Conservation (phyloP, 768 basidiomycete genomes). For the Naganishia kalamii region DNA sequence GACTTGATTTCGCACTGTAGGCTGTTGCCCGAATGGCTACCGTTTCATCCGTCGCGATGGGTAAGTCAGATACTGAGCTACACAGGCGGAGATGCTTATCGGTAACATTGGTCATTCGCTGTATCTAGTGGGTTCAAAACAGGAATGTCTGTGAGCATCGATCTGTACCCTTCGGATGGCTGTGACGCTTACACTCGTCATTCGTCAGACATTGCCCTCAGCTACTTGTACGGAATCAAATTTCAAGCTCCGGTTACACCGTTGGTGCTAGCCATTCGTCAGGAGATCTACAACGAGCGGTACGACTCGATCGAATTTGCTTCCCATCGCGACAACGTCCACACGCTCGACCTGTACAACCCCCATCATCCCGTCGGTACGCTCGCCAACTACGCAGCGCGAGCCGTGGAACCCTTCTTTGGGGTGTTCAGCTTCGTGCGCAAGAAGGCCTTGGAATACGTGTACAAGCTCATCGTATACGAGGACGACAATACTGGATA, state of each 20-base stretch:
- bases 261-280: constrained; percentile 65
- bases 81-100: not conserved
- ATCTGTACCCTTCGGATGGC: not conserved
- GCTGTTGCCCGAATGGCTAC: constrained; percentile 82
- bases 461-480: constrained; percentile 69
- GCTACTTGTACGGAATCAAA: constrained; percentile 48
- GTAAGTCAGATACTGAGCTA: constrained; percentile 25
- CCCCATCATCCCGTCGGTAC: constrained; percentile 74
- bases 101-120: not conserved
- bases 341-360: constrained; percentile 69
- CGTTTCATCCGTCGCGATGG: constrained; percentile 87
- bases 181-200: not conserved
- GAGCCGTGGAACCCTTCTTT: constrained; percentile 66
- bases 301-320: constrained; percentile 86
- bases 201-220: constrained; percentile 75
- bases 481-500: constrained; percentile 95
- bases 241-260: constrained; percentile 49
- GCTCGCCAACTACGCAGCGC: constrained; percentile 53
- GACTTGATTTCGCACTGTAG: constrained; percentile 47
- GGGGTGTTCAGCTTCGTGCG: constrained; percentile 64
- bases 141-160: constrained; percentile 55
- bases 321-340: constrained; percentile 77
- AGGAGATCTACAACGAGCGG: constrained; percentile 77
- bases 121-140: constrained; percentile 79
- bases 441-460: constrained; percentile 57